Base-by-base conservation (phyloP, 176 grass and related monocot genomes). In the Typha latifolia region DNA sequence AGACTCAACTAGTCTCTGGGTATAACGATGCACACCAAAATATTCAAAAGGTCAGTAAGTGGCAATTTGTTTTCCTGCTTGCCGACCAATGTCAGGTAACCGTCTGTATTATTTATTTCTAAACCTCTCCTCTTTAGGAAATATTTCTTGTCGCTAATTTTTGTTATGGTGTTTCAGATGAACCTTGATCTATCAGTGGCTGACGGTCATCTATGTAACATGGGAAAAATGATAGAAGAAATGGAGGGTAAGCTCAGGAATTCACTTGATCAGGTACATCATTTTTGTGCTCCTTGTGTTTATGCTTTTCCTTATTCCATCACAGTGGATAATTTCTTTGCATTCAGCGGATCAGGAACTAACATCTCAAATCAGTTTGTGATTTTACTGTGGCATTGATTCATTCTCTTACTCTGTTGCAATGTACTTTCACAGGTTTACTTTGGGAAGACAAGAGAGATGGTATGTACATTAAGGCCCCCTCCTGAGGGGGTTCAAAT, bases 141-240 rank as follows among this genome's bases (percentile, higher is more conserved):
- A 43, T 43, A 43, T 10, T 43, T 43, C 37, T 43, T 43, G 9
- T 10, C 37, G 1, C 51, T 32, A 49, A 72, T 43, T 14, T 69
- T 18, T 0, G 37, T 43, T 61, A 70, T 73, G 63, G 69, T 51
- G 32, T 62, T 87, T 62, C 77, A 99, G 95, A 90, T 90, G 84
- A 87, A 64, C 66, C 72, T 87, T 69, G 83, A 83, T 22, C 95
- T 99, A 57, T 77, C 95, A 64, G 66, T 94, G 24, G 89, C 71
- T 74, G 95, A 99, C 47, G 95, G 95, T 10, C 95, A 99, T 71
- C 75, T 99, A 55, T 85, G 85, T 78, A 99, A 99, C 72, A 99
- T 99, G 89, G 95, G 95, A 64, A 99, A 80, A 82, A 94, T 99
- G 89, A 99, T 99, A 61, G 95, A 99, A 76, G 95, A 99, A 75